Evolutionary conservation across 257 asterid genomes (phyloP), one percentile per base, ranked within the genome.

Genomic region (Ilex asprella): DNA sequence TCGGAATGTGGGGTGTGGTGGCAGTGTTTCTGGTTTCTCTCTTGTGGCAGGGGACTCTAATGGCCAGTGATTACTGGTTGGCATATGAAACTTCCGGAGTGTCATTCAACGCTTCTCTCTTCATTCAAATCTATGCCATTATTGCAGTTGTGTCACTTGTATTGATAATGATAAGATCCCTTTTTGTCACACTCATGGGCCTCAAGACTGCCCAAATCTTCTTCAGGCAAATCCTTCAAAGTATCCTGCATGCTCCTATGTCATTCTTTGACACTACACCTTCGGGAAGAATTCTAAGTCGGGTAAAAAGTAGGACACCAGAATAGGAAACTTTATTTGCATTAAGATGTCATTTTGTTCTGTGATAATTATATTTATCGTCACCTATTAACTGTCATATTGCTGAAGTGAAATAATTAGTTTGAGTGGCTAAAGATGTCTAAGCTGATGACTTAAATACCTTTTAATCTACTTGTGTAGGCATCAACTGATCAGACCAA

Each of bases 181-280:
- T 83, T 44, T 71, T 89, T 29, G 77, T 71, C 35, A 68, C 88
- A 1, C 30, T 78, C 44, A 89, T 93, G 95, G 97, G 96, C 51
- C 83, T 93, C 51, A 93, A 83, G 81, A 89, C 99, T 0, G 63
- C 96, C 12, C 99, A 93, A 68, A 79, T 87, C 61, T 87, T 89
- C 88, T 93, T 93, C 81, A 59, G 62, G 30, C 88, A 88, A 57
- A 89, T 93, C 61, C 97, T 93, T 67, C 70, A 66, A 14, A 70
- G 95, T 78, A 87, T 93, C 56, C 69, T 89, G 56, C 99, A 89
- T 55, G 99, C 99, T 52, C 99, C 99, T 2, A 93, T 93, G 97
- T 79, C 99, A 46, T 93, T 89, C 81, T 93, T 93, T 30, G 99
- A 93, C 61, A 93, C 99, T 0, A 93, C 99, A 51, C 99, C 99